Conservation (phyloP, 108 stramenopile species). For the Nitzschia sp. region DNA sequence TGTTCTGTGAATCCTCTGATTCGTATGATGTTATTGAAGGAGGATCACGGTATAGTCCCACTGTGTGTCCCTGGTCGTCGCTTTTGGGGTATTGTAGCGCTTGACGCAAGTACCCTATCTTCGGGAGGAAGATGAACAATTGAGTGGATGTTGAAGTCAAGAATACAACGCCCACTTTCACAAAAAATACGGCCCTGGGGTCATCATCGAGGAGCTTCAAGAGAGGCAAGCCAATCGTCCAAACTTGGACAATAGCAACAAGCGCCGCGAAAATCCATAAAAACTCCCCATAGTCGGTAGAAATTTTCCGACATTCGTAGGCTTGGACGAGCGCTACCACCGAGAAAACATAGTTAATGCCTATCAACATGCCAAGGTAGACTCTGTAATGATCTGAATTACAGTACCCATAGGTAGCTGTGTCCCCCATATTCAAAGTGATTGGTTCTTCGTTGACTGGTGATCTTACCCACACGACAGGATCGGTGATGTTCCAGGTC, state of each 20-base stretch:
- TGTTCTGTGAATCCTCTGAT: not conserved
- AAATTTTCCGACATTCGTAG: constrained; percentile 46
- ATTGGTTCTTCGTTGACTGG: not conserved
- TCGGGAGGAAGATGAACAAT: constrained; percentile 54
- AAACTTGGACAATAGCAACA: constrained; percentile 35
- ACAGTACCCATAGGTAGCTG: constrained; percentile 27
- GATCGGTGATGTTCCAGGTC: constrained; percentile 31
- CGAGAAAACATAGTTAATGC: constrained; percentile 26
- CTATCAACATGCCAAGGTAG: constrained; percentile 27
- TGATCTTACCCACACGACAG: constrained; percentile 14
- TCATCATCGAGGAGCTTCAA: constrained; percentile 34
- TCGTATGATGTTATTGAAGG: not conserved
- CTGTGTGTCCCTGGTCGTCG: too few relatives aligned
- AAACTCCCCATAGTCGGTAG: constrained; percentile 47
- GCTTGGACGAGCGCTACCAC: constrained; percentile 45
- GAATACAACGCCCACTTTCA: constrained; percentile 30
- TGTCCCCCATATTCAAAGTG: constrained; percentile 4
- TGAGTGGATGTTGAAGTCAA: constrained; percentile 26
- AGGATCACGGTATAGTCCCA: not conserved
- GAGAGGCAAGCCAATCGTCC: constrained; percentile 44
- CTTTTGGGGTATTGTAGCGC: not conserved
- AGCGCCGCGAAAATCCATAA: constrained; percentile 39
- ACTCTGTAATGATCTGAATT: constrained; percentile 2
- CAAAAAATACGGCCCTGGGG: constrained; percentile 23
- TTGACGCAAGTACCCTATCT: constrained; percentile 29